A percentile compares a stretch with the other conserved stretches of the same genome.
phyloP scores from a whole-genome alignment of 768 basidiomycete genomes.

The Podaxis sp. region DNA sequence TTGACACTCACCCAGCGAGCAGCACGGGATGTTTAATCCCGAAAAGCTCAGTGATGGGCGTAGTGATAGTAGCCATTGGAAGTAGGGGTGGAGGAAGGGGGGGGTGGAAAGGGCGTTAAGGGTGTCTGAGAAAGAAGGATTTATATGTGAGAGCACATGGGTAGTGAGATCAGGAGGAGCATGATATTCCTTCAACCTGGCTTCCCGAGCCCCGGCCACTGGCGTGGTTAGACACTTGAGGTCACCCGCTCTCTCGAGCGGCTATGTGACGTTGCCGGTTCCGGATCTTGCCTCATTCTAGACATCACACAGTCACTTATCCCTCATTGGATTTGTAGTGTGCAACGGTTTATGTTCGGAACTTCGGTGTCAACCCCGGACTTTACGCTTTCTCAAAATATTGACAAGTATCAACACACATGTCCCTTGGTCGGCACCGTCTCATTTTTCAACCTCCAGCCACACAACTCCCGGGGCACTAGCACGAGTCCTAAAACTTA shows the following conservation, averaged over 20 bases:
- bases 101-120: neutral
- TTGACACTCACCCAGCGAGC: constrained; percentile 61
- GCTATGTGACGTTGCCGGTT: neutral
- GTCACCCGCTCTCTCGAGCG: neutral
- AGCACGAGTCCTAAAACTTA: neutral
- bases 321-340: no score
- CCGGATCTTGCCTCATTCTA: neutral
- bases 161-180: neutral
- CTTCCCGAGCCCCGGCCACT: neutral
- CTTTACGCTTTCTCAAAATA: neutral
- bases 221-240: no score
- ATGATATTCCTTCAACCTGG: neutral
- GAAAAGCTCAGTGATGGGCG: constrained; percentile 88
- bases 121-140: constrained; percentile 3
- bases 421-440: neutral
- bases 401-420: neutral
- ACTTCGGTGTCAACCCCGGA: neutral
- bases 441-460: neutral
- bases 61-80: constrained; percentile 65
- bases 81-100: constrained; percentile 10
- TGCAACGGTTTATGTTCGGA: neutral
- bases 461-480: neutral
- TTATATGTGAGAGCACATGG: constrained; percentile 17
- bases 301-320: no score
- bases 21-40: constrained; percentile 87